These are phyloP conservation scores for Chaetomiaceae sp. DNA, from an alignment of 2,329 filamentous ascomycete genomes.

Conservation along the genomic window DNA sequence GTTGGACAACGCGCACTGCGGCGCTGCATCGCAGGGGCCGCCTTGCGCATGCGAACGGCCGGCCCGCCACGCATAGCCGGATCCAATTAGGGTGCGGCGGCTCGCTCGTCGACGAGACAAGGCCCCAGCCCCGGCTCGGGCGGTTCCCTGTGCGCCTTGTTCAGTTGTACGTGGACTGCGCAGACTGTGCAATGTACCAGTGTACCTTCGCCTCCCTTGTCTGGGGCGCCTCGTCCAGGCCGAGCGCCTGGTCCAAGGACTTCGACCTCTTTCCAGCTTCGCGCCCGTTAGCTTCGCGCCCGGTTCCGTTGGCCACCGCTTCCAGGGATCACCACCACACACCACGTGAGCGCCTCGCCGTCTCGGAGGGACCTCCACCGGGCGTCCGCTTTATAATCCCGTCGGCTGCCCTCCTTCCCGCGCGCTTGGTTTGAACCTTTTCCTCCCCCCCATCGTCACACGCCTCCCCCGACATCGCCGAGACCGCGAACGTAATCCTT, in stretches of 20 bases:
- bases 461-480: background rate
- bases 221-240: constrained; percentile 14
- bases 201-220: constrained; percentile 7
- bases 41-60: no score
- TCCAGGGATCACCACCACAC: constrained; percentile 10
- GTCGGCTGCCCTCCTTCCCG: background rate
- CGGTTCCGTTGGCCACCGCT: constrained; percentile 18
- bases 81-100: no score
- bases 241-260: constrained; percentile 18
- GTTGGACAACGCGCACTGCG: no score
- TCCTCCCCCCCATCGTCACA: background rate
- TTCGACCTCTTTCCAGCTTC: constrained; percentile 24
- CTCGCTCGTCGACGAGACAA: no score
- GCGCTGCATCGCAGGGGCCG: no score
- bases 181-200: constrained; percentile 1
- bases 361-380: constrained; percentile 13
- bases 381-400: constrained; percentile 18
- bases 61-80: no score
- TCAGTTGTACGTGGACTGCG: background rate
- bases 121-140: no score
- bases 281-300: constrained; percentile 8
- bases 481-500: background rate
- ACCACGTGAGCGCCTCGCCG: constrained; percentile 24
- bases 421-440: background rate
- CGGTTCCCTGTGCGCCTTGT: constrained; percentile 9